phyloP scores from a whole-genome alignment of 352 stramenopile genomes.

The Phytophthora lateralis region DNA sequence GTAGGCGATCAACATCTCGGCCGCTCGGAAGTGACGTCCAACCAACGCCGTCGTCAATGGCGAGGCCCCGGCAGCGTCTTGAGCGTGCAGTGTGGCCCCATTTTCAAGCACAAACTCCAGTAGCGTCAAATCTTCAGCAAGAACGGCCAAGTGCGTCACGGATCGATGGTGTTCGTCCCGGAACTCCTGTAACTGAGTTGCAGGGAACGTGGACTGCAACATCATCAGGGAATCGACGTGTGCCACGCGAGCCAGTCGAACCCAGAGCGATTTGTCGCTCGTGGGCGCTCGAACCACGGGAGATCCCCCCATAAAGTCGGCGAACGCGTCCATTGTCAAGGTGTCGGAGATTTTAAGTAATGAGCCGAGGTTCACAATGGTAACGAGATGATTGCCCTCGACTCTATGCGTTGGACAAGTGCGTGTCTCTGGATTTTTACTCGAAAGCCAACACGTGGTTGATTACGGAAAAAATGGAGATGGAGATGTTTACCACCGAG shows the following conservation, averaged over 20 bases:
- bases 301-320: slow-evolving; percentile 30
- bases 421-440: slow-evolving; percentile 27
- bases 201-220: slow-evolving; percentile 7
- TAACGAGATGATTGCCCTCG: background rate
- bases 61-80: slow-evolving; percentile 17
- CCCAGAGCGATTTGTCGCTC: slow-evolving; percentile 23
- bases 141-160: slow-evolving; percentile 36
- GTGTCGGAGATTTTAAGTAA: slow-evolving; percentile 9
- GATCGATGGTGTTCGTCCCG: slow-evolving; percentile 30
- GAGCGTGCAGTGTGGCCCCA: slow-evolving; percentile 13
- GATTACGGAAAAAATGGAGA: slow-evolving; percentile 17
- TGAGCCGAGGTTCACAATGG: slow-evolving; percentile 6
- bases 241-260: slow-evolving; percentile 10
- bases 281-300: slow-evolving; percentile 10
- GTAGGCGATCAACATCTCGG: slow-evolving; percentile 36
- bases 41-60: slow-evolving; percentile 29
- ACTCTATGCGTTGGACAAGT: slow-evolving; percentile 17
- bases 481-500: slow-evolving; percentile 11
- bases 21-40: slow-evolving; percentile 9
- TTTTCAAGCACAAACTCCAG: slow-evolving; percentile 36
- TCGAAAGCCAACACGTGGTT: background rate
- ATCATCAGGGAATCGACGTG: slow-evolving; percentile 3
- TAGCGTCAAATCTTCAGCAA: slow-evolving; percentile 23
- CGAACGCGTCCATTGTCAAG: slow-evolving; percentile 12
- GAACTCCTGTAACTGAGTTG: slow-evolving; percentile 9